Evolutionary conservation across 768 basidiomycete species (phyloP).

Genomic region (Kwoniella bestiolae): DNA sequence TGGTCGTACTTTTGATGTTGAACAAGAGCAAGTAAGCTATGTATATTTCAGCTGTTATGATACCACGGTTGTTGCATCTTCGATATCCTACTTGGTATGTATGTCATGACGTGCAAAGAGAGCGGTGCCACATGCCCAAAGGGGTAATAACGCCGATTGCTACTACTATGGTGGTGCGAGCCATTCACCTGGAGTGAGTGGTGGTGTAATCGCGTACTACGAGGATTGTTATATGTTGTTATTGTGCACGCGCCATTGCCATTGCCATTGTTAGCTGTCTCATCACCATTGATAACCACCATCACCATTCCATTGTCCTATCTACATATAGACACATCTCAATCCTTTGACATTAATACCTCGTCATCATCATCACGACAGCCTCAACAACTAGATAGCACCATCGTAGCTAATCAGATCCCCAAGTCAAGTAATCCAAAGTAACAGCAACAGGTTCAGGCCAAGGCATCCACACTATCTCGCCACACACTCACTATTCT

Average conservation of each 20-base stretch:
- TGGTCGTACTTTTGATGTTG: too few species aligned
- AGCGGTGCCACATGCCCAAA: constrained; percentile 10
- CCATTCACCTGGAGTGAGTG: background rate
- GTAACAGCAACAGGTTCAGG: background rate
- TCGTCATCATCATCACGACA: background rate
- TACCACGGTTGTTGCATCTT: background rate
- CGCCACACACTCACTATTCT: constrained; percentile 8
- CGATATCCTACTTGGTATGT: background rate
- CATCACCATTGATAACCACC: background rate
- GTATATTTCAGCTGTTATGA: too few species aligned
- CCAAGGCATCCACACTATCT: background rate
- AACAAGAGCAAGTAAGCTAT: too few species aligned
- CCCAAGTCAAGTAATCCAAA: too few species aligned
- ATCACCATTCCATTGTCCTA: constrained; percentile 8
- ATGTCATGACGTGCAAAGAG: background rate
- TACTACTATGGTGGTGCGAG: background rate
- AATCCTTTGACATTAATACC: constrained; percentile 1
- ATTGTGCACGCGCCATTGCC: constrained; percentile 11
- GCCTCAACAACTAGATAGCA: background rate
- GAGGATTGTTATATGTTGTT: too few species aligned
- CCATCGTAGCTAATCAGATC: background rate
- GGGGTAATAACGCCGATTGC: constrained; percentile 6
- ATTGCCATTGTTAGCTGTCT: background rate
- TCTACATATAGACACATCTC: background rate
- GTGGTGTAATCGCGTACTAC: background rate